Base-by-base conservation (phyloP, 257 asterid genomes). In the Nicotiana sylvestris region DNA sequence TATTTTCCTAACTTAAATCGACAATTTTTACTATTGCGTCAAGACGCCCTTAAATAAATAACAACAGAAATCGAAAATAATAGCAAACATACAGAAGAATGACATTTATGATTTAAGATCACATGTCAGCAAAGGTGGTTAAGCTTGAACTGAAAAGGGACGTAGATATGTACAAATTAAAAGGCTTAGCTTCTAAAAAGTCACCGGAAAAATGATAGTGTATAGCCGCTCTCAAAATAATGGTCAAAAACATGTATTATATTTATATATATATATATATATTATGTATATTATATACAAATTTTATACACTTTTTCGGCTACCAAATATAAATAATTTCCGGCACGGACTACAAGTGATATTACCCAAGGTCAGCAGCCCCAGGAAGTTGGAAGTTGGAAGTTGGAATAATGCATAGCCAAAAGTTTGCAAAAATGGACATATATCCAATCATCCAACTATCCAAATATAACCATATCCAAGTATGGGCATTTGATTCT, bases 401-500 rank as follows among this genome's bases (percentile, higher is more conserved):
- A 74, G 43, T 49, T 46, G 51, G 43, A 74, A 72, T 13, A 21
- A 5, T 16, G 27, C 64, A 57, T 57, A 57, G 35, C 10, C n/a
- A 70, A 0, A 43, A 21, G 12, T 11, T 11, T 11, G 60, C 21
- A 72, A 72, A 21, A 72, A 72, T 46, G 79, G 46, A 46, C 58
- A 70, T n/a, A 70, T 27, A 21, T 72, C 33, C 49, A 53, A n/a
- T 39, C 5, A 69, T 4, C 1, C 0, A 46, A 12, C 25, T 9
- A 74, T 72, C 15, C 37, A 25, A 72, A 72, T 15, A 72, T 12
- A 13, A 13, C 43, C 80, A 74, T 74, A 49, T 39, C 15, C 5
- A 74, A 46, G 79, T 46, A 74, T 74, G 80, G 62, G 80, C 43
- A 8, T 74, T 74, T 74, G 15, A n/a, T 74, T 74, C 61, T 46